Evolutionary conservation across 805 yeast genomes (phyloP), one percentile per base, ranked within the genome.

Genomic region (Yamadazyma takamatsuzukensis): DNA sequence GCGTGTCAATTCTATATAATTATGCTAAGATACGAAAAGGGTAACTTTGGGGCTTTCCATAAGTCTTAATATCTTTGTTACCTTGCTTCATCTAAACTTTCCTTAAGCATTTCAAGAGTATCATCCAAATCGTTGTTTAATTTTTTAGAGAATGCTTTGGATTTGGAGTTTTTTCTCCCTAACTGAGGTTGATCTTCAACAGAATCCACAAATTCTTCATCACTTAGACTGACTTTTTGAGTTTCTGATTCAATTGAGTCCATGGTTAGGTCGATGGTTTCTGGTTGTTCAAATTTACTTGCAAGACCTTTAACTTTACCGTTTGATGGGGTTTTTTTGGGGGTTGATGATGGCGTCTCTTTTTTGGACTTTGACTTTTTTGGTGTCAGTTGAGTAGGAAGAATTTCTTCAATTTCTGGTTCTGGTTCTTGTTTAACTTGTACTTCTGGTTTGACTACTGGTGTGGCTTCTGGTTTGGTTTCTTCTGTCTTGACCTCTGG

Each of bases 71-170:
- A n/a, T n/a, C n/a, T n/a, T n/a, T n/a, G n/a, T n/a, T n/a, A n/a
- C 15, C 12, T 13, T n/a, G 25, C 24, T 22, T 50, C 55, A 11
- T 53, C 55, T 10, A 62, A 45, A 32, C 61, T 62, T 37, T 64
- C 68, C 40, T 61, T 48, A 23, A 65, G 46, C 67, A 65, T 62
- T 32, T 56, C 56, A 30, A 65, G 39, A 4, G 72, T 65, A 32
- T 52, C 51, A 29, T 64, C 62, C 32, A 65, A 41, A 21, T 55
- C 66, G 25, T 40, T 52, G 40, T 61, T 52, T 30, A 65, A 44
- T 34, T 59, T 59, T 27, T 47, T 40, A 30, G 56, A 49, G 40
- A 64, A 61, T 40, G 53, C 54, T 44, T 62, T 63, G 18, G 62
- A 47, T 40, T 47, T 59, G 29, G 64, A 54, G 23, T 56, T 56